Conservation (phyloP, 2,329 filamentous ascomycete species). For the Periconia macrospinosa region DNA sequence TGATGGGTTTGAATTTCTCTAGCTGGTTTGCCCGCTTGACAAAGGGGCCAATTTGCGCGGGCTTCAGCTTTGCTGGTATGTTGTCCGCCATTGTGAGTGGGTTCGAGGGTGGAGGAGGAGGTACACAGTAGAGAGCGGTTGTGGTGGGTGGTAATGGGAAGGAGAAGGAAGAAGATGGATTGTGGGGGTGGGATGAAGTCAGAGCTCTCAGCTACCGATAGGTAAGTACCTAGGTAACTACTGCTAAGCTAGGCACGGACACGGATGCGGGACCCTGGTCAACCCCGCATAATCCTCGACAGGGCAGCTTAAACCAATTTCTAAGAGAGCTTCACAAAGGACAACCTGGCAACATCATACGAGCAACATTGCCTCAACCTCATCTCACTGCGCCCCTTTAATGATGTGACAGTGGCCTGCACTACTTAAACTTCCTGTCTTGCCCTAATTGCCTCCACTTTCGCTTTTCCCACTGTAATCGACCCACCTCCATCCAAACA, state of each 20-base stretch:
- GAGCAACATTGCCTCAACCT: background rate
- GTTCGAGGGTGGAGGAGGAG: background rate
- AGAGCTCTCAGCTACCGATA: background rate
- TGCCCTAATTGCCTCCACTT: constrained; percentile 5
- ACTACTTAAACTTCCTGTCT: constrained; percentile 16
- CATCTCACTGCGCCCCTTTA: background rate
- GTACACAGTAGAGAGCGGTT: background rate
- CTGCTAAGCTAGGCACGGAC: background rate
- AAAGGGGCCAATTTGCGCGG: constrained; percentile 82
- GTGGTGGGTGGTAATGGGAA: background rate
- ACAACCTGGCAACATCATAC: constrained; percentile 20
- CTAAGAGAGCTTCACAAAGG: constrained; percentile 12
- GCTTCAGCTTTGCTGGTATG: constrained; percentile 73
- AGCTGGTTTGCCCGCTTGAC: constrained; percentile 82
- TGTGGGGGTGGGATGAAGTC: constrained; percentile 6
- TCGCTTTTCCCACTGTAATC: background rate
- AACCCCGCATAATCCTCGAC: background rate
- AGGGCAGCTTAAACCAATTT: background rate
- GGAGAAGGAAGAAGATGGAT: background rate
- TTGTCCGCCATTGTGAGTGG: constrained; percentile 65
- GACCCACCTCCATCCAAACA: constrained; percentile 2
- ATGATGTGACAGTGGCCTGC: constrained; percentile 16
- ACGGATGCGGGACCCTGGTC: background rate
- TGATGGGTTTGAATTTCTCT: constrained; percentile 78
- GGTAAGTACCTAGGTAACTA: too few species aligned